phyloP scores from a whole-genome alignment of 1,139 yeast species.

The Komagataea norvegica region DNA sequence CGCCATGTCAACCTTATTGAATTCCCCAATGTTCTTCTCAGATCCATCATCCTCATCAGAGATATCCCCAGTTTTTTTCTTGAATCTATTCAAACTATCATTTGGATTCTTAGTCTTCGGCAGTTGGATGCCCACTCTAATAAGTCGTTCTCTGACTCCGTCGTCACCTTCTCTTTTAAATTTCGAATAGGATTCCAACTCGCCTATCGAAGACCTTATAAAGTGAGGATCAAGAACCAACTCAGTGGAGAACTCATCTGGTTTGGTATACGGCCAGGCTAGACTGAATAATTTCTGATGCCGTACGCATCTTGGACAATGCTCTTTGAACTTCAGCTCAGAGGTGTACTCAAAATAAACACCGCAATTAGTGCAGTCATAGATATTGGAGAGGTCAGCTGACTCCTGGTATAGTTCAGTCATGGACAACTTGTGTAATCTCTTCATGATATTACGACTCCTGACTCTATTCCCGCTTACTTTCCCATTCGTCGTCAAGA shows the following conservation, averaged over 20 bases:
- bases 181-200: background rate
- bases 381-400: slow-evolving; percentile 11
- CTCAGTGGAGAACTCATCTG: background rate
- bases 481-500: background rate
- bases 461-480: slow-evolving; percentile 2
- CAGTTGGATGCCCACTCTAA: background rate
- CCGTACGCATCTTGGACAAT: slow-evolving; percentile 26
- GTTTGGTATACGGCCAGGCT: slow-evolving; percentile 26
- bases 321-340: slow-evolving; percentile 11
- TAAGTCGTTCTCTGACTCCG: background rate
- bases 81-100: background rate
- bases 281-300: slow-evolving; percentile 22
- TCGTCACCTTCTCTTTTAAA: background rate
- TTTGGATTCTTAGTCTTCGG: slow-evolving; percentile 3
- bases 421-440: slow-evolving; percentile 23
- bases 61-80: background rate
- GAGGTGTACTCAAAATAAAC: slow-evolving; percentile 18
- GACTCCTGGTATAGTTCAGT: slow-evolving; percentile 11
- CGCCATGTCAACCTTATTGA: background rate
- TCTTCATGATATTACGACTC: slow-evolving; percentile 18
- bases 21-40: background rate
- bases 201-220: slow-evolving; percentile 11
- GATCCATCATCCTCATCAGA: background rate
- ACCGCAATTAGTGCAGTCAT: slow-evolving; percentile 28
- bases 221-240: slow-evolving; percentile 6